Base-by-base conservation (phyloP, 805 yeast genomes). In the Candida insectorum region DNA sequence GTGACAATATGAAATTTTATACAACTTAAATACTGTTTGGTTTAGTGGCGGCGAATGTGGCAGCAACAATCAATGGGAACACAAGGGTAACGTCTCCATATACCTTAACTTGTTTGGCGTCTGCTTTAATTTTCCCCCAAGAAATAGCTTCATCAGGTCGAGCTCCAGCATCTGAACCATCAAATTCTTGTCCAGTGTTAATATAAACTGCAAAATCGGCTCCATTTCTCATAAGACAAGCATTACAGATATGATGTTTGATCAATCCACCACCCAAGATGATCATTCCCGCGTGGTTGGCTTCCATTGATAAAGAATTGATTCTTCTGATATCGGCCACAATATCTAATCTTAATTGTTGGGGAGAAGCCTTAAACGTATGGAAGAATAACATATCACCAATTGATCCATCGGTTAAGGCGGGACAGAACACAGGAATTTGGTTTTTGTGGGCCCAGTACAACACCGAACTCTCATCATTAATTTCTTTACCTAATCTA, bases 371-470 rank as follows among this genome's bases (percentile, higher is more conserved):
- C 61, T 87, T 88, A 75, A 88, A 93, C 12, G 99, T 91, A 62
- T 93, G 97, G 84, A 93, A 93, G 58, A 93, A 93, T 40, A 93
- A 75, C 99, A 93, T 93, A 57, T 93, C 99, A 46, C 99, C 99
- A 51, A 93, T 85, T 28, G 96, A 87, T 14, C 99, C 99, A 64
- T 93, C 99, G 4, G 99, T 93, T 38, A 93, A 69, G 2, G 97
- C 93, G 14, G 99, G 99, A 61, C 97, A 93, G 64, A 93, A 93
- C 24, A 93, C 77, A 12, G 99, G 99, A 41, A 93, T 93, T 52
- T 88, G 65, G 68, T 93, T 93, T 65, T 93, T 91, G 69, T 93
- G 94, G 20, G 97, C 96, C 97, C 98, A 94, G 64, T 91, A 93
- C 28, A 91, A 72, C 3, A 93, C 97, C 4, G 96, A 85, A 27